Conservation (phyloP, 1,284 basidiomycete species). For the Malassezia yamatoensis region DNA sequence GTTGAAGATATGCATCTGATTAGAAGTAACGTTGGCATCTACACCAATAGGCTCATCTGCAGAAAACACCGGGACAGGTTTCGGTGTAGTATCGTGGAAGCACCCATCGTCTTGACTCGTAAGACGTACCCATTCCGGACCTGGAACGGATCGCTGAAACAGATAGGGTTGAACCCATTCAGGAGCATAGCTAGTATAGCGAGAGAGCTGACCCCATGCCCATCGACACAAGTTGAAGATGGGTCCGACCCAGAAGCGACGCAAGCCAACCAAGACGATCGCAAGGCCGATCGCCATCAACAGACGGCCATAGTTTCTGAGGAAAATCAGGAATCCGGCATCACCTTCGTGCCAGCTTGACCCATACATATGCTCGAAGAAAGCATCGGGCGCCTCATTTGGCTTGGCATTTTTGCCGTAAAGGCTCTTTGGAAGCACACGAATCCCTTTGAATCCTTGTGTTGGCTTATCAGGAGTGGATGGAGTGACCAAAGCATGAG, state of each 20-base stretch:
- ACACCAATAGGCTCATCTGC: not conserved
- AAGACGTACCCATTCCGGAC: conserved; percentile 2
- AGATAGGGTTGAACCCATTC: not conserved
- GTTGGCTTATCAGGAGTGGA: conserved; percentile 71
- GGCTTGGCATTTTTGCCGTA: conserved; percentile 91
- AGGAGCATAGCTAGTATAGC: not conserved
- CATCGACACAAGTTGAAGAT: not conserved
- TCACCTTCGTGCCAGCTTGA: conserved; percentile 66
- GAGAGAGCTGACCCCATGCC: not conserved
- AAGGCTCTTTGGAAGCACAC: conserved; percentile 80
- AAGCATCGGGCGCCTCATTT: conserved; percentile 74
- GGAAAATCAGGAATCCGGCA: conserved; percentile 46
- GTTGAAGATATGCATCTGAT: too few species aligned
- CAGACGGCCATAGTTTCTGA: conserved; percentile 35
- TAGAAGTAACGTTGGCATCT: not conserved
- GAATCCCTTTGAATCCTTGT: conserved; percentile 53
- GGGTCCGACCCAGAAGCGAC: not conserved
- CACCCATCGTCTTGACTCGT: not conserved
- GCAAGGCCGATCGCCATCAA: conserved; percentile 19
- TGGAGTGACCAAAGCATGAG: conserved; percentile 79
- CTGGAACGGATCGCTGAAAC: not conserved
- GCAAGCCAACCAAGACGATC: conserved; percentile 1
- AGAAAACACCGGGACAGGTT: not conserved
- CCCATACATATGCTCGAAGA: conserved; percentile 80
- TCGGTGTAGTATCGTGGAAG: not conserved